A percentile compares a stretch with the other conserved stretches of the same genome.
Evolutionary conservation across 2,329 filamentous ascomycete genomes (phyloP).

Genomic region (Colletotrichum sansevieriae): DNA sequence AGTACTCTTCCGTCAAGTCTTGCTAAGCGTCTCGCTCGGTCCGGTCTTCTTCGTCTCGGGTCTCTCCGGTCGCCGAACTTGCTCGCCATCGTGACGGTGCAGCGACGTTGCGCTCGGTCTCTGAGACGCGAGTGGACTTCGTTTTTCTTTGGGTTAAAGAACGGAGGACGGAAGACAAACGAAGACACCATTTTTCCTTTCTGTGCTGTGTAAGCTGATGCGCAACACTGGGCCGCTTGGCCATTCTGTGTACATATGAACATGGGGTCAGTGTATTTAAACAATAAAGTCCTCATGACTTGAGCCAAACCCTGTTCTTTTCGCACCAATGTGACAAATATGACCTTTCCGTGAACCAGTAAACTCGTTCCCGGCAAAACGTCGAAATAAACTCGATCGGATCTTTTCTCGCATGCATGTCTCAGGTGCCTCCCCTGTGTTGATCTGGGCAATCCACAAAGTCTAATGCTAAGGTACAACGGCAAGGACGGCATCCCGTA

Average conservation of each 20-base stretch:
- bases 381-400: slow-evolving; percentile 25
- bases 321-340: no score
- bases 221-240: slow-evolving; percentile 32
- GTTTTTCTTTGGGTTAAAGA: slow-evolving; percentile 28
- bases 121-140: slow-evolving; percentile 27
- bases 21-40: slow-evolving; percentile 36
- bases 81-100: neutral
- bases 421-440: neutral
- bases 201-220: slow-evolving; percentile 40
- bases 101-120: slow-evolving; percentile 16
- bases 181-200: slow-evolving; percentile 21
- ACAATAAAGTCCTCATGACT: slow-evolving; percentile 38
- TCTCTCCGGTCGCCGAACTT: slow-evolving; percentile 1
- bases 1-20: slow-evolving; percentile 38
- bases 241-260: slow-evolving; percentile 38
- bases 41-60: neutral
- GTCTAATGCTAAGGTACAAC: slow-evolving; percentile 20
- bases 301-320: neutral
- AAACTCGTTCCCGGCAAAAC: neutral
- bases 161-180: slow-evolving; percentile 23
- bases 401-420: slow-evolving; percentile 8
- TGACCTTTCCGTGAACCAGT: neutral
- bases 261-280: slow-evolving; percentile 34
- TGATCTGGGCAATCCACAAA: slow-evolving; percentile 21
- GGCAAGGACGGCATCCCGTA: slow-evolving; percentile 33